Conservation (phyloP, 768 basidiomycete genomes). For the Kwoniella sp. region DNA sequence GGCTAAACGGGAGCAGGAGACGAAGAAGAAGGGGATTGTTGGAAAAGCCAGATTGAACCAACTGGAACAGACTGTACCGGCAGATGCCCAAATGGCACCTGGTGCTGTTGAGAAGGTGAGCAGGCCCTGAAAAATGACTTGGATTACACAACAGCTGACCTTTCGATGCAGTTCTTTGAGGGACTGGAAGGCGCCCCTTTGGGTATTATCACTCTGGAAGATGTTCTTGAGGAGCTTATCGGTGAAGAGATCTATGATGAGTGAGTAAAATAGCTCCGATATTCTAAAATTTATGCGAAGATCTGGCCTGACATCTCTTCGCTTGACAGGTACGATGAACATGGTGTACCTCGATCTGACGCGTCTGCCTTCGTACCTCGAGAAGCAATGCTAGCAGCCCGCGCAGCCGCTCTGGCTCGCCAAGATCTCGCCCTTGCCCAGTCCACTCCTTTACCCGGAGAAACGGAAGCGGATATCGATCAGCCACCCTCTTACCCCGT, state of each 20-base stretch:
- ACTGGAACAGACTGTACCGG: slow-evolving; percentile 81
- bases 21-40: slow-evolving; percentile 45
- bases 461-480: slow-evolving; percentile 31
- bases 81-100: slow-evolving; percentile 78
- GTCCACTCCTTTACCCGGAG: slow-evolving; percentile 27
- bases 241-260: slow-evolving; percentile 93
- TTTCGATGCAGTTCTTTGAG: slow-evolving; percentile 68
- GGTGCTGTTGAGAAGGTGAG: slow-evolving; percentile 72
- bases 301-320: too few relatives aligned
- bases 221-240: slow-evolving; percentile 89
- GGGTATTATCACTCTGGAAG: slow-evolving; percentile 90
- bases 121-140: not conserved
- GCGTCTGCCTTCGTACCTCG: slow-evolving; percentile 59
- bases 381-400: slow-evolving; percentile 42
- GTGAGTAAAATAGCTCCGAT: slow-evolving; percentile 60
- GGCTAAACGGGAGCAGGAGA: slow-evolving; percentile 21
- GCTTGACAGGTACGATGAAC: slow-evolving; percentile 60
- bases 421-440: slow-evolving; percentile 28
- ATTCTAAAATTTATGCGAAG: too few relatives aligned
- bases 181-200: slow-evolving; percentile 81
- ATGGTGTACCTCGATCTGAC: slow-evolving; percentile 60
- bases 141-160: not conserved
- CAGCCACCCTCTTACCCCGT: slow-evolving; percentile 3
- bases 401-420: slow-evolving; percentile 36
- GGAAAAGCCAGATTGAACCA: slow-evolving; percentile 50